A percentile compares a stretch with the other conserved stretches of the same genome.
phyloP scores from a whole-genome alignment of 2,329 filamentous ascomycete genomes.

The Colletotrichum tropicale region DNA sequence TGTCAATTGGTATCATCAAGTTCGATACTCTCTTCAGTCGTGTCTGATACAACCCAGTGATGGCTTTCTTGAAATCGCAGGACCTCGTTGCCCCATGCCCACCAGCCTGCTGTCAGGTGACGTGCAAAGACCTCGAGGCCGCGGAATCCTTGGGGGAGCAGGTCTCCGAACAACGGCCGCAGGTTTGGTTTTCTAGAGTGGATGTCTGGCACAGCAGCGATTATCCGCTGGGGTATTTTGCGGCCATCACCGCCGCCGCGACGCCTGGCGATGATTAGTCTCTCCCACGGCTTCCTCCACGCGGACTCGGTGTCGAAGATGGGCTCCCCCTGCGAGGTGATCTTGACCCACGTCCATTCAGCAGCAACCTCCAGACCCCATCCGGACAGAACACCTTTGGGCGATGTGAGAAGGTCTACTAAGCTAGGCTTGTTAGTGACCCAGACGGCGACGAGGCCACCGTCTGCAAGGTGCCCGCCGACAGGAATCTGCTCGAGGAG shows the following conservation, averaged over 20 bases:
- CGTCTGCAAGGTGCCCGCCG: slow-evolving; percentile 52
- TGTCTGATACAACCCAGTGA: slow-evolving; percentile 43
- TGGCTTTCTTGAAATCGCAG: slow-evolving; percentile 69
- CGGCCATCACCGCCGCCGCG: slow-evolving; percentile 34
- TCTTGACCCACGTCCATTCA: slow-evolving; percentile 83
- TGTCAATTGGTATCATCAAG: slow-evolving; percentile 12
- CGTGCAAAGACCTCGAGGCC: slow-evolving; percentile 81
- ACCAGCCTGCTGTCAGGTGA: slow-evolving; percentile 77
- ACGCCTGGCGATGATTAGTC: slow-evolving; percentile 65
- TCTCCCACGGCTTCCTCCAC: slow-evolving; percentile 81
- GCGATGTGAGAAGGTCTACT: slow-evolving; percentile 56
- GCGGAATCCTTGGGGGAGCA: slow-evolving; percentile 55
- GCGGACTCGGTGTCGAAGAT: slow-evolving; percentile 62
- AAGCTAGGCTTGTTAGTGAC: slow-evolving; percentile 74
- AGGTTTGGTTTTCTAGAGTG: slow-evolving; percentile 82
- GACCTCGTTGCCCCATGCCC: slow-evolving; percentile 78
- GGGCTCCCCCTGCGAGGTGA: slow-evolving; percentile 68
- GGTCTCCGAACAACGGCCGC: slow-evolving; percentile 59
- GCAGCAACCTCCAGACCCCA: slow-evolving; percentile 71
- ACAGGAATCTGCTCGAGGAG: slow-evolving; percentile 64
- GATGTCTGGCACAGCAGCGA: slow-evolving; percentile 74
- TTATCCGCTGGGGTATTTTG: slow-evolving; percentile 52
- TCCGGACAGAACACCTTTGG: slow-evolving; percentile 62
- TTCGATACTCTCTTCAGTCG: background rate
- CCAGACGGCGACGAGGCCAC: slow-evolving; percentile 74